Evolutionary conservation across 352 stramenopile genomes (phyloP), one percentile per base, ranked within the genome.

Genomic region (Sclerospora graminicola): DNA sequence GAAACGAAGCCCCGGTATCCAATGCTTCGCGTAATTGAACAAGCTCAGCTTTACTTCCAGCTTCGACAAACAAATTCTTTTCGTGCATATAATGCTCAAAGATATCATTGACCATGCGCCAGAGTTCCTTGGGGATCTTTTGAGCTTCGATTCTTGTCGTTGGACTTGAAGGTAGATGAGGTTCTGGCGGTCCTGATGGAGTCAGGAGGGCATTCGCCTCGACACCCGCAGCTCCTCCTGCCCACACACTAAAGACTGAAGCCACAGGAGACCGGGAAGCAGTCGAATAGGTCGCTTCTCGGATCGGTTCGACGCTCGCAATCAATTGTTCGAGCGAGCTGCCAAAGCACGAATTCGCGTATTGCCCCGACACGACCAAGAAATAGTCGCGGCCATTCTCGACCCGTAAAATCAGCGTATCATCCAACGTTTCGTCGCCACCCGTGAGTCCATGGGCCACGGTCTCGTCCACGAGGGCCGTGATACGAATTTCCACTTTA

Each of bases 311-410:
- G 1, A 68, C 60, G 35, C 82, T 96, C 10, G 89, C 53, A 20
- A 98, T 87, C 5, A 99, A 67, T 28, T 98, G 91, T 36, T 98
- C 89, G 1, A 98, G 69, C 15, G 81, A 95, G 54, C 84, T 95
- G 5, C 96, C 95, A 63, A 98, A 98, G 51, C 91, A 98, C 7
- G 93, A 90, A 13, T 70, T 73, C 35, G 94, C 82, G 70, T 97
- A 98, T 15, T 89, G 67, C 5, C 75, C 96, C 10, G 71, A 93
- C 7, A 98, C 69, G 2, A 88, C 84, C 16, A 99, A 65, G 54
- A 98, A 98, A 45, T 97, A 97, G 51, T 99, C 95, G 13, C 79
- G 69, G 7, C 93, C 95, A 52, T 97, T 97, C 62, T 98, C 95
- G 19, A 98, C 69, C 9, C 95, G 78, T 23, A 99, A 59, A 26